These are phyloP conservation scores for Diutina siamensis DNA, from an alignment of 1,139 yeast genomes.

Conservation along the genomic window DNA sequence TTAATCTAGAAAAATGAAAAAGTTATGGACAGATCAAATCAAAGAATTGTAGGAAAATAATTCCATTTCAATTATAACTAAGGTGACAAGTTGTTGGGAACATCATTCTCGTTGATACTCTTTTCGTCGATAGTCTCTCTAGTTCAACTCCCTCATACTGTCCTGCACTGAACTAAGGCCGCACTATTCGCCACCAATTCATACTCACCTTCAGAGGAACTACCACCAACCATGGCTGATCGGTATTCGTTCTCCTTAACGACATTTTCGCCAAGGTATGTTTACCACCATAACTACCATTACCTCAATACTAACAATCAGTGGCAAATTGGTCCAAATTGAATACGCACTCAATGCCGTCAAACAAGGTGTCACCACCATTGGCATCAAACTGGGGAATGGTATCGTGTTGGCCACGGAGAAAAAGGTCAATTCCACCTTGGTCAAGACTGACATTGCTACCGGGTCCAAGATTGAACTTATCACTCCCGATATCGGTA, in stretches of 20 bases:
- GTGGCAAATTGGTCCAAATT: constrained; percentile 96
- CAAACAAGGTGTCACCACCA: constrained; percentile 93
- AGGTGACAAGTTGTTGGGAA: too few relatives aligned
- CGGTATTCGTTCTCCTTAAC: constrained; percentile 95
- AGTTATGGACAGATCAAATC: too few relatives aligned
- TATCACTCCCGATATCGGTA: constrained; percentile 92
- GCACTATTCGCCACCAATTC: constrained; percentile 2
- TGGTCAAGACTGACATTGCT: constrained; percentile 49
- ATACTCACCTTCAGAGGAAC: neutral
- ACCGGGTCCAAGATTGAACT: constrained; percentile 69
- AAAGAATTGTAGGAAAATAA: too few relatives aligned
- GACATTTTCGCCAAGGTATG: constrained; percentile 90
- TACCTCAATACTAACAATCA: constrained; percentile 12
- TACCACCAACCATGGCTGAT: constrained; percentile 59
- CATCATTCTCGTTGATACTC: too few relatives aligned
- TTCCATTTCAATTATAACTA: too few relatives aligned
- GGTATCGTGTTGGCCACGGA: constrained; percentile 97
- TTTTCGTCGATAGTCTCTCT: too few relatives aligned
- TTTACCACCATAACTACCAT: constrained; percentile 12
- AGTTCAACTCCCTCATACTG: too few relatives aligned
- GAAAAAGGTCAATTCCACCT: constrained; percentile 72
- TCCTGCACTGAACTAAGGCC: neutral
- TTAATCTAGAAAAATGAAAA: too few relatives aligned
- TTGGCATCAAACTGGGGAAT: constrained; percentile 92
- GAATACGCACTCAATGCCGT: constrained; percentile 97